Percentiles rank a stretch among this genome's conserved stretches.
Conservation (phyloP, 305 asterid species). For the Fraxinus platypoda region DNA sequence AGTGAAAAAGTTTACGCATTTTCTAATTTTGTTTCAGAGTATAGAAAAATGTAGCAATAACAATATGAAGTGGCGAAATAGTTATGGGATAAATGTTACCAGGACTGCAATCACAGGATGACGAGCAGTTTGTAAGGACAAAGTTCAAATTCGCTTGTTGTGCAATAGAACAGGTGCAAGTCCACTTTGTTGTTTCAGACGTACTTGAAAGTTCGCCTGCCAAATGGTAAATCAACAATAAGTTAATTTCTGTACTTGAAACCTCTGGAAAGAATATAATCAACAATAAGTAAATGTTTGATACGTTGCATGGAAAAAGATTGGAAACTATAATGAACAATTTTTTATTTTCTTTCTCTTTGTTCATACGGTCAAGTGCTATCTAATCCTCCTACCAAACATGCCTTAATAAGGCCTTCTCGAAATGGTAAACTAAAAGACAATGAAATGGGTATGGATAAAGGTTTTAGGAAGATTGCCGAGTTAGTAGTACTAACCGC, state of each 20-base stretch:
- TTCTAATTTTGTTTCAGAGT: neutral
- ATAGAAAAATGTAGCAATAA: neutral
- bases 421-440: neutral
- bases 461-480: slow-evolving; percentile 4
- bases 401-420: neutral
- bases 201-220: slow-evolving; percentile 38
- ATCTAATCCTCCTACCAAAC: neutral
- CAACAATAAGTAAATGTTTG: neutral
- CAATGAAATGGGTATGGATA: neutral
- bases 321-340: neutral
- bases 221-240: slow-evolving; percentile 14
- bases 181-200: slow-evolving; percentile 56
- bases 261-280: neutral
- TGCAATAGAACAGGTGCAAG: slow-evolving; percentile 65
- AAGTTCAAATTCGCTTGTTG: slow-evolving; percentile 37
- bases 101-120: slow-evolving; percentile 75
- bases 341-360: neutral
- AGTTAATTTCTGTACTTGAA: neutral
- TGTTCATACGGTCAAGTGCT: neutral
- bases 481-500: slow-evolving; percentile 45
- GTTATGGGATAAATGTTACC: slow-evolving; percentile 45
- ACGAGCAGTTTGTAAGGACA: slow-evolving; percentile 58
- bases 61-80: neutral
- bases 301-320: neutral
- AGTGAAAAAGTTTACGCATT: neutral